Evolutionary conservation across 169 alveolate species (phyloP), one percentile per base, ranked within the genome.

Genomic region (Theileria luwenshuni): DNA sequence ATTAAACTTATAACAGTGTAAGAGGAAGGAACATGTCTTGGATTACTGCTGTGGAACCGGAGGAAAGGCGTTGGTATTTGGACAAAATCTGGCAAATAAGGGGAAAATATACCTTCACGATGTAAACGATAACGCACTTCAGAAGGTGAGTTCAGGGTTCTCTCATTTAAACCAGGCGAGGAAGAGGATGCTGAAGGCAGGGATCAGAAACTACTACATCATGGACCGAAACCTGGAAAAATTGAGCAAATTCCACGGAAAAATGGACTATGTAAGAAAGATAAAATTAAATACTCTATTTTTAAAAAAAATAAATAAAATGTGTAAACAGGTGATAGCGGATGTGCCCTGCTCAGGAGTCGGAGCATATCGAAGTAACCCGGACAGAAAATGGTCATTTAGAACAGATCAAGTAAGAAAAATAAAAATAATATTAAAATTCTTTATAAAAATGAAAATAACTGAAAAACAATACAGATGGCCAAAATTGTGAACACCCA

Each of bases 41-140:
- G 98, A 96, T 84, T 94, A 83, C 88, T 95, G 99, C 77, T 97
- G 96, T 8, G 99, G 99, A 5, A 74, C 97, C 21, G 99, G 98
- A 5, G 98, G 99, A 15, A 96, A 96, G 74, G 52, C 98, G 6
- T 83, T 96, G 38, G 96, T 95, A 13, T 94, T 94, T 83, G 97
- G 96, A 15, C 95, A 92, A 25, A 69, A 67, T 48, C 90, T 94
- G 94, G 92, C 84, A 65, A 92, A 93, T 63, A 91, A 83, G 73
- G 99, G 99, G 1, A 75, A 92, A 59, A 75, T 96, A 23, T 95
- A 91, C 74, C 83, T 96, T 13, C 97, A 96, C 64, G 99, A 96
- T 65, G 83, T 92, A 2, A 86, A 94, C 42, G 89, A 92, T 32
- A 69, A 79, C 35, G 85, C 86, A 21, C 58, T 91, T 33, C 25